Conservation (phyloP, 805 yeast species). For the Kodamaea hsintzibuensis region DNA sequence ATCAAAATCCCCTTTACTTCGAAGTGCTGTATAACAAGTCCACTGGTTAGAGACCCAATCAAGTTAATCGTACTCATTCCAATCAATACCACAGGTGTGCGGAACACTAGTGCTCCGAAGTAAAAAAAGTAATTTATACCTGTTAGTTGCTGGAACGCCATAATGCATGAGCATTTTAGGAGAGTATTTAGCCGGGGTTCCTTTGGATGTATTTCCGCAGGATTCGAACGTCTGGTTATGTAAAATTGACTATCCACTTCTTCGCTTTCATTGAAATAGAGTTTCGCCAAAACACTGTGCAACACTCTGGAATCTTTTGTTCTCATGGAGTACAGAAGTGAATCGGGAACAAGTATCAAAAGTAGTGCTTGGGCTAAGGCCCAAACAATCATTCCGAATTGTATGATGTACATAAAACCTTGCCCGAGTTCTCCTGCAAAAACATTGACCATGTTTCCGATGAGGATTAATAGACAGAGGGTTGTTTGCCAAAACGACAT, state of each 20-base stretch:
- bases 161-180: slow-evolving; percentile 21
- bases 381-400: slow-evolving; percentile 8
- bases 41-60: slow-evolving; percentile 20
- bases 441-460: slow-evolving; percentile 19
- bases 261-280: not conserved
- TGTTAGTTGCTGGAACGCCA: slow-evolving; percentile 36
- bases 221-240: not conserved
- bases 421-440: not conserved
- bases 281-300: not conserved
- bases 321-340: slow-evolving; percentile 9
- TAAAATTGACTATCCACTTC: not conserved
- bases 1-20: slow-evolving; percentile 14
- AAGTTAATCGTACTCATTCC: slow-evolving; percentile 22
- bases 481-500: slow-evolving; percentile 24
- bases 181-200: not conserved
- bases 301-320: not conserved
- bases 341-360: slow-evolving; percentile 12
- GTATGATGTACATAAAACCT: not conserved
- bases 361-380: slow-evolving; percentile 7
- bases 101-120: slow-evolving; percentile 26
- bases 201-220: not conserved
- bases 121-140: slow-evolving; percentile 37
- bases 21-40: slow-evolving; percentile 16
- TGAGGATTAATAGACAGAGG: slow-evolving; percentile 24
- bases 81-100: slow-evolving; percentile 17